Evolutionary conservation across 108 stramenopile genomes (phyloP), one percentile per base, ranked within the genome.

Genomic region (Pseudonitzschia delicatissima): DNA sequence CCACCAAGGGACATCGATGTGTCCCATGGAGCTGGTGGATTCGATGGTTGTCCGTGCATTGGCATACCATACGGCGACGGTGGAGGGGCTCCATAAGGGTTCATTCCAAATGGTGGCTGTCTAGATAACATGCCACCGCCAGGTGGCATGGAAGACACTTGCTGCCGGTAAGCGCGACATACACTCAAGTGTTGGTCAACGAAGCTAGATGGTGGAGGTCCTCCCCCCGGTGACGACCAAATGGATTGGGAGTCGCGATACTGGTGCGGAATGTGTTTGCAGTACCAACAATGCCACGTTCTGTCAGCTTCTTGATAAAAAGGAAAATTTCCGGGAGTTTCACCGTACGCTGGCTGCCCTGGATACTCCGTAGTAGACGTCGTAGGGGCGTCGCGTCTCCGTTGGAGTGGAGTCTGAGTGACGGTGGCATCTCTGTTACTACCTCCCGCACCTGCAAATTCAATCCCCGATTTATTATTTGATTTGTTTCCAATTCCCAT

Each of bases 181-280:
- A 86, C 57, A 40, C 55, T 71, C 40, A 86, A 49, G 62, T 86
- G 85, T 13, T 62, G 45, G 67, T 86, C 85, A 37, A 86, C 70
- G 27, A 83, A 86, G 13, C 64, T 45, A 17, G 66, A 64, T 5
- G 77, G 77, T 4, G 85, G 85, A n/a, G 79, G 82, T 11, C 55
- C 53, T 35, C 72, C 64, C 29, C 29, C 53, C 0, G 76, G 48
- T 23, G 78, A 23, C 13, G 70, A 65, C 85, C 85, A 86, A 32
- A 67, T 57, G 12, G 51, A 67, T 45, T 78, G 73, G 29, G 65
- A 67, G 23, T 81, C 82, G 25, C 85, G 69, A 50, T 69, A 73
- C 7, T 65, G 64, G 35, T 70, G 74, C 23, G 60, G 82, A 57
- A 82, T 48, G 48, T 81, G 60, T 15, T 44, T 64, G 69, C 85